Conservation (phyloP, 305 asterid genomes). For the Euphrasia arctica region DNA sequence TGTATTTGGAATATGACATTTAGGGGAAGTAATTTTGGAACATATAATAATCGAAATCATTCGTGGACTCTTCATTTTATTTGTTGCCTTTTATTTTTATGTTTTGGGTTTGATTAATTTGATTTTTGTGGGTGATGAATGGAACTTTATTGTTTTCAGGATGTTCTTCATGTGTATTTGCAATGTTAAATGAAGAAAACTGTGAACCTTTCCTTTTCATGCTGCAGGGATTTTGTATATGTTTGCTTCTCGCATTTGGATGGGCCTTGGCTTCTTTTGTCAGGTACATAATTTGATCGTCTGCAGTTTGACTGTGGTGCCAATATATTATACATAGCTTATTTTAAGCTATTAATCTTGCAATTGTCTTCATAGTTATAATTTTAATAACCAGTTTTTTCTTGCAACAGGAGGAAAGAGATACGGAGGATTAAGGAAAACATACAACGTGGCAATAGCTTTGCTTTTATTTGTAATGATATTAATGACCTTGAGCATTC, state of each 20-base stretch:
- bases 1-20: neutral
- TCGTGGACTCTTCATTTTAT: neutral
- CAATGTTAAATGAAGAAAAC: neutral
- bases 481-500: slow-evolving; percentile 73
- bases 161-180: slow-evolving; percentile 1
- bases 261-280: slow-evolving; percentile 74
- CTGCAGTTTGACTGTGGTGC: slow-evolving; percentile 7
- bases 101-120: neutral
- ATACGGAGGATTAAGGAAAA: slow-evolving; percentile 47
- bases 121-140: neutral
- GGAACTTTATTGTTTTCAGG: neutral
- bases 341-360: slow-evolving; percentile 16
- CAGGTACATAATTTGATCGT: slow-evolving; percentile 40
- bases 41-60: neutral
- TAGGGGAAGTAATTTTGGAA: neutral
- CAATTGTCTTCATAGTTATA: slow-evolving; percentile 3
- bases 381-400: neutral
- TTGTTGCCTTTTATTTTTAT: neutral
- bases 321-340: slow-evolving; percentile 3
- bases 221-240: slow-evolving; percentile 63
- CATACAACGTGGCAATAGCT: slow-evolving; percentile 50
- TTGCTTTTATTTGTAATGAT: slow-evolving; percentile 59
- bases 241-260: slow-evolving; percentile 73
- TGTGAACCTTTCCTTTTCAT: slow-evolving; percentile 8
- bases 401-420: slow-evolving; percentile 62